These are phyloP conservation scores for Paradendryphiella salina DNA, from an alignment of 2,329 filamentous ascomycete species.

Conservation along the genomic window DNA sequence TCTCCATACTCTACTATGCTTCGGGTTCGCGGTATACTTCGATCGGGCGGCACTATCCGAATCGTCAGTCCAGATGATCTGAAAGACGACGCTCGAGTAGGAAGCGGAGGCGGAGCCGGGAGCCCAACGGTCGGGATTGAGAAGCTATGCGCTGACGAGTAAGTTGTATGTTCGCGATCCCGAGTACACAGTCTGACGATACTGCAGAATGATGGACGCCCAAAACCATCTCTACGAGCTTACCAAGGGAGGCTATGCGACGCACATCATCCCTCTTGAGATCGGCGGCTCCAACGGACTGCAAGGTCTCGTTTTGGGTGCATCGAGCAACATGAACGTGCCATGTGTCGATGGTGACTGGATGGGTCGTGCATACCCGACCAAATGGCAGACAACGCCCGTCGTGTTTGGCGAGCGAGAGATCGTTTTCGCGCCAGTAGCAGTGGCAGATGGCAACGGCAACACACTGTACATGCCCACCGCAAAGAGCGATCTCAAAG, in stretches of 20 bases:
- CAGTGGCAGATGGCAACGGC: slow-evolving; percentile 49
- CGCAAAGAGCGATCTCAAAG: slow-evolving; percentile 45
- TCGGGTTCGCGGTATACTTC: slow-evolving; percentile 48
- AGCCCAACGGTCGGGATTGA: slow-evolving; percentile 52
- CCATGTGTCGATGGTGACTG: slow-evolving; percentile 54
- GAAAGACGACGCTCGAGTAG: slow-evolving; percentile 51
- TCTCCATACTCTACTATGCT: slow-evolving; percentile 53
- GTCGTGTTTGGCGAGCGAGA: slow-evolving; percentile 49
- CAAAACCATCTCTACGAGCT: slow-evolving; percentile 43
- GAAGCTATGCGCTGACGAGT: slow-evolving; percentile 50
- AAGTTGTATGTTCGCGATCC: slow-evolving; percentile 12
- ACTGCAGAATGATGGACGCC: slow-evolving; percentile 43
- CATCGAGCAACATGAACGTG: slow-evolving; percentile 47
- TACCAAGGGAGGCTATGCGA: slow-evolving; percentile 39
- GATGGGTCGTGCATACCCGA: slow-evolving; percentile 56
- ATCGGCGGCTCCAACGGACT: slow-evolving; percentile 55
- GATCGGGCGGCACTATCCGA: slow-evolving; percentile 47
- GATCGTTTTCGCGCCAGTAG: slow-evolving; percentile 47
- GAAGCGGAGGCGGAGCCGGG: slow-evolving; percentile 52
- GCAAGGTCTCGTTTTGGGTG: slow-evolving; percentile 46
- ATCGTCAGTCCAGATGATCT: slow-evolving; percentile 51
- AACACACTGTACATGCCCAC: slow-evolving; percentile 48
- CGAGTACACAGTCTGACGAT: not conserved
- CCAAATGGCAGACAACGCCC: slow-evolving; percentile 50
- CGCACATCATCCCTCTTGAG: slow-evolving; percentile 49